Conservation (phyloP, 2,329 filamentous ascomycete species). For the Didymella arachidicola region DNA sequence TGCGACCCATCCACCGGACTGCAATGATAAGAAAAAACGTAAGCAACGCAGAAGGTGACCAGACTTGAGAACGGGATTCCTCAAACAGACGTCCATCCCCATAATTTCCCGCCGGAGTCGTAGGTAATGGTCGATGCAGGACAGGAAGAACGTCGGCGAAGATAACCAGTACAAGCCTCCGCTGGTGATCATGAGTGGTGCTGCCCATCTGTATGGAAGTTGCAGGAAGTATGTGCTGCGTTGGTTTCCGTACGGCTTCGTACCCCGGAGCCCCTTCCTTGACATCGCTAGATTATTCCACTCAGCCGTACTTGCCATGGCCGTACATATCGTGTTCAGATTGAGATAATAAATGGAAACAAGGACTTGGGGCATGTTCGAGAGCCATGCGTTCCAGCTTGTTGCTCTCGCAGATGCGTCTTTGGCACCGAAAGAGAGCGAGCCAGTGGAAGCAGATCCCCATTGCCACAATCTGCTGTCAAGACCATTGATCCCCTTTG, state of each 20-base stretch:
- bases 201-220: slow-evolving; percentile 48
- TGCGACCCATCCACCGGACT: slow-evolving; percentile 57
- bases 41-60: slow-evolving; percentile 66
- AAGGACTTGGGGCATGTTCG: slow-evolving; percentile 59
- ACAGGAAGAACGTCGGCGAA: slow-evolving; percentile 54
- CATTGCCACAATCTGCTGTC: background rate
- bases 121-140: background rate
- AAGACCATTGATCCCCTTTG: background rate
- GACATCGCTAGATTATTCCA: slow-evolving; percentile 52
- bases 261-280: slow-evolving; percentile 50
- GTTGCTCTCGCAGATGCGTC: background rate
- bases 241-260: slow-evolving; percentile 41
- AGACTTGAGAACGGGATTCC: background rate
- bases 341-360: slow-evolving; percentile 57
- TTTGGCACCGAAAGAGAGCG: background rate
- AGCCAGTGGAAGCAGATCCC: background rate
- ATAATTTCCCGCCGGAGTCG: background rate
- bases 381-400: slow-evolving; percentile 45
- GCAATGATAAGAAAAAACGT: slow-evolving; percentile 69
- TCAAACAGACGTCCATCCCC: background rate
- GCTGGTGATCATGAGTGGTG: slow-evolving; percentile 47
- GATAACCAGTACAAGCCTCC: slow-evolving; percentile 54
- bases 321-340: slow-evolving; percentile 57
- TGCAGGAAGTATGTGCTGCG: slow-evolving; percentile 53
- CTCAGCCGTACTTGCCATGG: slow-evolving; percentile 57